A percentile compares a stretch with the other conserved stretches of the same genome.
Evolutionary conservation across 2,329 filamentous ascomycete genomes (phyloP).

Genomic region (Ophiocordyceps camponoti-leonardi): DNA sequence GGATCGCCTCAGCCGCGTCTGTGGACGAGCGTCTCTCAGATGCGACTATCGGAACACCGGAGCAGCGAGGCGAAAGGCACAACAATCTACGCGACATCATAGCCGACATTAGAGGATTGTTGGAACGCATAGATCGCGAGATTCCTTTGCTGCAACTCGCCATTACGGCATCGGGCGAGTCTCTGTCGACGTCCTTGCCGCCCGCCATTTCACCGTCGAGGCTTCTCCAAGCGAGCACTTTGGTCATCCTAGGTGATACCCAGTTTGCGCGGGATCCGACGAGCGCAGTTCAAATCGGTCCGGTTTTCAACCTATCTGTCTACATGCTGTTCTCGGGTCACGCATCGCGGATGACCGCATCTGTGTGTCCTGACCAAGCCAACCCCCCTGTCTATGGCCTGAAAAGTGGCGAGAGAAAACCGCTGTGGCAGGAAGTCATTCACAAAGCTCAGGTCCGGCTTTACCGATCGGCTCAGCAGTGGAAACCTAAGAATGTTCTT

Average conservation of each 20-base stretch:
- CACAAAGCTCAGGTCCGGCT: constrained; percentile 82
- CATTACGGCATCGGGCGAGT: constrained; percentile 85
- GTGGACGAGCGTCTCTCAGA: constrained; percentile 34
- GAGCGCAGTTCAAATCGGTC: constrained; percentile 63
- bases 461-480: constrained; percentile 40
- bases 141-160: constrained; percentile 85
- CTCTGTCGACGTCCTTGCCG: constrained; percentile 62
- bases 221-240: constrained; percentile 79
- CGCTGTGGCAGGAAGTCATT: constrained; percentile 91
- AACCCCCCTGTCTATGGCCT: constrained; percentile 9
- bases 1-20: constrained; percentile 52
- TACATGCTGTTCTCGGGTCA: constrained; percentile 94
- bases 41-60: constrained; percentile 21
- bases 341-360: constrained; percentile 18
- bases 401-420: constrained; percentile 30
- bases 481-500: constrained; percentile 2
- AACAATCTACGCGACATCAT: constrained; percentile 54
- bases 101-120: constrained; percentile 54
- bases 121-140: constrained; percentile 72
- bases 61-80: constrained; percentile 18
- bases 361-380: not conserved
- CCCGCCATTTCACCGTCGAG: constrained; percentile 78
- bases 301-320: constrained; percentile 68
- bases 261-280: constrained; percentile 54
- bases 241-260: constrained; percentile 72